Evolutionary conservation across 768 basidiomycete species (phyloP), one percentile per base, ranked within the genome.

Genomic region (Lactifluus piperatus): DNA sequence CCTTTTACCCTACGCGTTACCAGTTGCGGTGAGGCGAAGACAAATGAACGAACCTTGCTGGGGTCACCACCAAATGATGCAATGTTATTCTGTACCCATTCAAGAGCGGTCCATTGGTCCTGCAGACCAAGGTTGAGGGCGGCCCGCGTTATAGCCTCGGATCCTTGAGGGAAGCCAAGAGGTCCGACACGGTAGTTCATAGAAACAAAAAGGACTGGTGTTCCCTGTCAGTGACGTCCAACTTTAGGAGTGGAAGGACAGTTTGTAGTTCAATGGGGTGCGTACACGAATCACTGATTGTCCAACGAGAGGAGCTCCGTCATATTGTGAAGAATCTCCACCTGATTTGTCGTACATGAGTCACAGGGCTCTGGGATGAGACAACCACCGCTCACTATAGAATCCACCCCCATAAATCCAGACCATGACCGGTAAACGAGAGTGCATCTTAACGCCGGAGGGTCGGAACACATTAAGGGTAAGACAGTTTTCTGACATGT

Each of bases 121-220:
- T 70, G 72, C 22, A 81, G 69, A 1, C 73, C 80, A 29, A 81
- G 70, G 62, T 80, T 80, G 9, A 78, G 69, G 9, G 29, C 72
- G 10, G 70, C 71, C 5, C 69, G 68, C 14, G 68, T 60, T 5
- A 67, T 69, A 18, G 79, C 79, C 71, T 77, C 74, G 9, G 66
- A 56, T 5, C 77, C 76, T 58, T 73, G 71, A 5, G 77, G 73
- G 54, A 76, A 81, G 0, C 81, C 82, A 14, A 81, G 72, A 4
- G 77, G 73, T 6, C 76, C 77, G 16, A 81, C 64, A 37, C 81
- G 72, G 63, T 82, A 82, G 64, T 81, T 79, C 62, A 80, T 62
- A 39, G 72, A 75, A 32, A 79, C 80, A 63, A 74, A 77, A 47
- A 83, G 69, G 41, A 80, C 66, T n/a, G 62, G 62, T 2, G 62